A percentile compares a stretch with the other conserved stretches of the same genome.
Evolutionary conservation across 805 yeast species (phyloP).

Genomic region (Saccharomycodes ludwigii): DNA sequence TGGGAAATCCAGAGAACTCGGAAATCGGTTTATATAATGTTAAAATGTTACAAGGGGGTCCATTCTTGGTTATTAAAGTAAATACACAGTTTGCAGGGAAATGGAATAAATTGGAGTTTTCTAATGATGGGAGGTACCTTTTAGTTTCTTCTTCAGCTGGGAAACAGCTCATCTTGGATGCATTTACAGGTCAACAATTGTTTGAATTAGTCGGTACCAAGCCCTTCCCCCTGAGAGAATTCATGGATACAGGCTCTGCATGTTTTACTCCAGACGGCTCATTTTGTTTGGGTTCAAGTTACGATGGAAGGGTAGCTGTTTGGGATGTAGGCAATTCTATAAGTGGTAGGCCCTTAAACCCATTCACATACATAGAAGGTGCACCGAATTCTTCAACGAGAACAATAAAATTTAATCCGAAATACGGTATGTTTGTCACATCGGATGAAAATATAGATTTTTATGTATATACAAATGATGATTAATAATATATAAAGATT

Average conservation of each 20-base stretch:
- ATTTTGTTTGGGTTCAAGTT: slow-evolving; percentile 47
- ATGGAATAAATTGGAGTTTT: slow-evolving; percentile 65
- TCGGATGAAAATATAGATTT: slow-evolving; percentile 27
- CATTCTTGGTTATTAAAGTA: slow-evolving; percentile 34
- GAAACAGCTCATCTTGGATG: slow-evolving; percentile 52
- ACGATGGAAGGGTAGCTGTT: slow-evolving; percentile 36
- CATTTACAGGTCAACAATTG: slow-evolving; percentile 46
- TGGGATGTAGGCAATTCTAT: slow-evolving; percentile 35
- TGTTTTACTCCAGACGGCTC: slow-evolving; percentile 59
- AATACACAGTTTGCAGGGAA: slow-evolving; percentile 16
- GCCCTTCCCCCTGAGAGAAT: slow-evolving; percentile 31
- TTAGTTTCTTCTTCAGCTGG: slow-evolving; percentile 46
- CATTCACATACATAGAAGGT: slow-evolving; percentile 17
- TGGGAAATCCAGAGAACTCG: slow-evolving; percentile 34
- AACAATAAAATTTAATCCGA: slow-evolving; percentile 29
- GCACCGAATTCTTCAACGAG: slow-evolving; percentile 28
- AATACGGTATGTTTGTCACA: slow-evolving; percentile 26
- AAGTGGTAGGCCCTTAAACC: slow-evolving; percentile 17
- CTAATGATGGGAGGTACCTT: slow-evolving; percentile 60
- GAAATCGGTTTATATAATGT: slow-evolving; percentile 50
- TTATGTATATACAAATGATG: slow-evolving; percentile 17
- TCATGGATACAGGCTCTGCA: slow-evolving; percentile 42
- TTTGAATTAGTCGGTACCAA: slow-evolving; percentile 36
- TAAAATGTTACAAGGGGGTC: slow-evolving; percentile 44
- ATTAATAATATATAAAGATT: slow-evolving; percentile 2